phyloP scores from a whole-genome alignment of 2,329 filamentous ascomycete genomes.

The Ploettnerulaceae sp. region DNA sequence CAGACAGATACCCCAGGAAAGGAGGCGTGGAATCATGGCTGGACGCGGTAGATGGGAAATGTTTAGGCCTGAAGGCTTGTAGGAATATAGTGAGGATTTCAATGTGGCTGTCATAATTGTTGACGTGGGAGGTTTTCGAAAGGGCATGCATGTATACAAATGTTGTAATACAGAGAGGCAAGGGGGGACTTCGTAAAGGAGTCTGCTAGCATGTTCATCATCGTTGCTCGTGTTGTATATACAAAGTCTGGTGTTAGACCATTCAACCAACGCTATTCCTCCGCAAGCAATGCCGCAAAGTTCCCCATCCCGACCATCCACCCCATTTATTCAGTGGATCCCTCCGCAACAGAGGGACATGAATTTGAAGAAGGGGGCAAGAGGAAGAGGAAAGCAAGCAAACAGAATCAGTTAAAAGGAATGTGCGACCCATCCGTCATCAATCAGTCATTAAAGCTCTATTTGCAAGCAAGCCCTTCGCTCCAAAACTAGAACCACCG shows the following conservation, averaged over 20 bases:
- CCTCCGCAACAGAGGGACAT: background rate
- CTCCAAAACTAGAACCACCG: conserved; percentile 7
- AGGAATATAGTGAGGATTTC: background rate
- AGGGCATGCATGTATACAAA: background rate
- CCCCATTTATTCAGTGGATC: background rate
- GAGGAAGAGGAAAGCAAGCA: conserved; percentile 1
- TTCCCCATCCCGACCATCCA: conserved; percentile 1
- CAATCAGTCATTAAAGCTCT: conserved; percentile 15
- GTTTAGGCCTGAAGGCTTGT: background rate
- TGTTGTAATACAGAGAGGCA: background rate
- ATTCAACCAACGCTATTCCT: conserved; percentile 7
- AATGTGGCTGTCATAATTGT: background rate
- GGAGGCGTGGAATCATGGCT: conserved; percentile 88
- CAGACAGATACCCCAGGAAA: conserved; percentile 78
- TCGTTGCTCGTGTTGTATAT: conserved; percentile 14
- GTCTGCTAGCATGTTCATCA: conserved; percentile 1
- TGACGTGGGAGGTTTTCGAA: background rate
- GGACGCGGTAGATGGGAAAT: conserved; percentile 57
- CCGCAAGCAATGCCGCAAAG: conserved; percentile 19
- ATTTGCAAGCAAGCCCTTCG: background rate
- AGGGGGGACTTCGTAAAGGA: background rate
- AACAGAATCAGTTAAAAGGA: conserved; percentile 9
- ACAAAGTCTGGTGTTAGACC: conserved; percentile 11
- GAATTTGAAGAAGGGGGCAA: background rate
- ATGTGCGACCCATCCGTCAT: conserved; percentile 13